Evolutionary conservation across 1,139 yeast genomes (phyloP), one percentile per base, ranked within the genome.

Genomic region (Yamadazyma spencermartinsiae): DNA sequence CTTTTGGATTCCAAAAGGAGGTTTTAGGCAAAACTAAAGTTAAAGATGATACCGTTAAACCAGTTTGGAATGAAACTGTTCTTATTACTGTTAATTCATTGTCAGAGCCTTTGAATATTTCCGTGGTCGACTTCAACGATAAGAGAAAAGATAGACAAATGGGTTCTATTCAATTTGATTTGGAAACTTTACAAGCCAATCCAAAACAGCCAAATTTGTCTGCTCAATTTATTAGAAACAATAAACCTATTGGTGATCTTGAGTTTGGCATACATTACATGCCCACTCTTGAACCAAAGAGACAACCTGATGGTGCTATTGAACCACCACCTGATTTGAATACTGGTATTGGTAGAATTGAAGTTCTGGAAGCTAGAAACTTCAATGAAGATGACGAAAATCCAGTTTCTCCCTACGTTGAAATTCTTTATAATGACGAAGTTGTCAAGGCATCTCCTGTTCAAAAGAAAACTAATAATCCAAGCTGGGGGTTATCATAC

Each of bases 281-380:
- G 74, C 95, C 95, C 35, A 83, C 92, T 15, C 65, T 89, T 47
- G 88, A 84, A 58, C 83, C 95, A 25, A 74, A 78, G 40, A 75
- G 74, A 48, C 76, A 82, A 50, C 89, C 87, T 3, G 96, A 88
- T 62, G 98, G 97, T 39, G 85, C 94, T 8, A 70, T 76, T 36
- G 83, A 80, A 49, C 90, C 95, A 34, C 89, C 95, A 34, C 96
- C 96, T 37, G 96, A 89, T 50, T 79, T 88, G 60, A 89, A 88
- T 62, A 87, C 97, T 14, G 98, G 98, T 72, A 83, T 92, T 52
- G 80, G 85, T 19, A 76, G 82, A 54, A 60, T 85, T 42, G 72
- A 68, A 40, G 56, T 79, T 35, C 50, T 58, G n/a, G 79, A 72
- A 45, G 82, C 79, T 17, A 72, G 82, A 60, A 68, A 74, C 60